Conservation (phyloP, 257 asterid genomes). For the Solanum habrochaites region DNA sequence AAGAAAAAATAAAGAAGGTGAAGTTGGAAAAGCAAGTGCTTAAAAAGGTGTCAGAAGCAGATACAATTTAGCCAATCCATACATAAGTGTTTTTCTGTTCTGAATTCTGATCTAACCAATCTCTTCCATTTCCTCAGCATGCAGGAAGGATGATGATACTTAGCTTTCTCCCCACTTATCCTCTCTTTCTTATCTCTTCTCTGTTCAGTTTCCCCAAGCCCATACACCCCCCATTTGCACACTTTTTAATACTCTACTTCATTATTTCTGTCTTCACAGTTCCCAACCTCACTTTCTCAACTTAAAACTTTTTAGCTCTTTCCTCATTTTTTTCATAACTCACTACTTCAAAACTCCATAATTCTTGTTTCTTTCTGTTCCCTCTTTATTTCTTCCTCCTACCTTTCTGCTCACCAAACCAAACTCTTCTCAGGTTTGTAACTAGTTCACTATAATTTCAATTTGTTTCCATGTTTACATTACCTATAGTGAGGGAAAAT, state of each 20-base stretch:
- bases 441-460: not conserved
- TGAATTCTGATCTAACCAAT: conserved; percentile 14
- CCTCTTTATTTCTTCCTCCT: not conserved
- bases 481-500: not conserved
- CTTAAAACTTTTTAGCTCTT: not conserved
- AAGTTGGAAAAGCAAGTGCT: not conserved
- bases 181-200: conserved; percentile 20
- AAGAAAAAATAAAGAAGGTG: not conserved
- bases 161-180: conserved; percentile 15
- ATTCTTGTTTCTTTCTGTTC: conserved; percentile 3
- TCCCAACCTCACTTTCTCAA: conserved; percentile 19
- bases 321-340: not conserved
- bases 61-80: conserved; percentile 29
- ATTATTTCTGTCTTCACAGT: conserved; percentile 20
- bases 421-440: not conserved
- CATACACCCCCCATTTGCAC: conserved; percentile 36
- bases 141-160: conserved; percentile 11
- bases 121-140: conserved; percentile 25
- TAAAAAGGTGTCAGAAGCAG: conserved; percentile 5
- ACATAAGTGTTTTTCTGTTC: not conserved
- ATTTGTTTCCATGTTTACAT: not conserved
- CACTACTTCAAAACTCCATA: not conserved
- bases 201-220: conserved; percentile 19
- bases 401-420: not conserved
- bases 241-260: conserved; percentile 19